These are phyloP conservation scores for Phylloporus sp. DNA, from an alignment of 768 basidiomycete genomes.

Conservation along the genomic window DNA sequence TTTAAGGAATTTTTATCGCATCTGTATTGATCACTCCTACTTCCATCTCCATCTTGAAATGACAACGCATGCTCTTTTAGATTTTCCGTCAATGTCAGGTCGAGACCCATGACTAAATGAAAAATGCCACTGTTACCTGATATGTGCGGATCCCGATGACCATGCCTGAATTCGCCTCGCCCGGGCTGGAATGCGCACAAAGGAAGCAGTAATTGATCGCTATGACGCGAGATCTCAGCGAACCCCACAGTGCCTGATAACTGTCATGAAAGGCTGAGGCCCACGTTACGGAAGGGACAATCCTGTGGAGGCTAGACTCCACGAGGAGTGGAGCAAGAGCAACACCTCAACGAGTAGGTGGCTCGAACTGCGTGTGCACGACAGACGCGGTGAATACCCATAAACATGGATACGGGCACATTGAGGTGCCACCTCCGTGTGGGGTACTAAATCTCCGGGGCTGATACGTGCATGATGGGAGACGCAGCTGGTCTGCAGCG, in stretches of 20 bases:
- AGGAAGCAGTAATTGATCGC: constrained; percentile 6
- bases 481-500: neutral
- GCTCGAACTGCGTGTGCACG: constrained; percentile 1
- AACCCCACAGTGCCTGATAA: constrained; percentile 12
- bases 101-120: constrained; percentile 15
- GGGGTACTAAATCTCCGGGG: constrained; percentile 20
- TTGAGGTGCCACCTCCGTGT: constrained; percentile 1
- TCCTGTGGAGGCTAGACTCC: constrained; percentile 5
- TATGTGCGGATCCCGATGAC: constrained; percentile 2
- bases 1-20: constrained; percentile 2
- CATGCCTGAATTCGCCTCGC: neutral
- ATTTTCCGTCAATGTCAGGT: neutral
- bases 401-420: neutral
- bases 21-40: constrained; percentile 13
- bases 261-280: neutral
- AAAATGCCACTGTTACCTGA: constrained; percentile 6
- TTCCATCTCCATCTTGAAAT: constrained; percentile 11
- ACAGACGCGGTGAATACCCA: neutral
- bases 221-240: constrained; percentile 25
- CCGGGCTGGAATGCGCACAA: neutral
- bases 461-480: neutral
- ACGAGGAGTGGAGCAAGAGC: constrained; percentile 16
- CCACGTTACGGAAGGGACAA: constrained; percentile 12
- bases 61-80: constrained; percentile 4
- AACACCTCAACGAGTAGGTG: neutral